Evolutionary conservation across 495 filamentous ascomycete genomes (phyloP).

Genomic region (Penicillium chermesinum): DNA sequence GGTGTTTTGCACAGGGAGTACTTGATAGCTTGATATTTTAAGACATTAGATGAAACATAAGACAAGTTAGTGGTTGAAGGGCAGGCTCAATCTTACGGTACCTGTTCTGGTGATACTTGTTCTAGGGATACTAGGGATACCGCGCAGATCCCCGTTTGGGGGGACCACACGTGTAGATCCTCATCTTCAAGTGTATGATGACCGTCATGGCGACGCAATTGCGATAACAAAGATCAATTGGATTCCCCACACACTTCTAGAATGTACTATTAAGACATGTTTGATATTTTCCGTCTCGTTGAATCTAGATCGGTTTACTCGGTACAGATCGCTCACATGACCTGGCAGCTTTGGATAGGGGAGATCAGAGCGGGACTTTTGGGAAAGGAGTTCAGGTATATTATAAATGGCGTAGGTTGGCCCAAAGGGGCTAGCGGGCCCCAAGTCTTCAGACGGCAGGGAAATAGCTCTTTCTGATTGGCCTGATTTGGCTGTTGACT

Average conservation of each 20-base stretch:
- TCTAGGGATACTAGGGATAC: slow-evolving; percentile 4
- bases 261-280: slow-evolving; percentile 1
- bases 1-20: too few species aligned
- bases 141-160: slow-evolving; percentile 2
- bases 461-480: too few species aligned
- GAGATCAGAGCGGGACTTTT: too few species aligned
- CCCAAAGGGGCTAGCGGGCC: too few species aligned
- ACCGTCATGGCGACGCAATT: slow-evolving; percentile 5
- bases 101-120: not conserved
- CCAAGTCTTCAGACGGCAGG: too few species aligned
- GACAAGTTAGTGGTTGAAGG: not conserved
- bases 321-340: too few species aligned
- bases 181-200: not conserved
- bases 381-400: too few species aligned
- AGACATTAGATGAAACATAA: not conserved
- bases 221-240: not conserved
- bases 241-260: slow-evolving; percentile 12
- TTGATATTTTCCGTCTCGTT: not conserved
- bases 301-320: too few species aligned
- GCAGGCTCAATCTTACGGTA: too few species aligned
- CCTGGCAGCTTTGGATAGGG: too few species aligned
- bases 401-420: too few species aligned
- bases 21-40: not conserved
- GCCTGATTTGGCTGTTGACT: too few species aligned
- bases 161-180: slow-evolving; percentile 3